These are phyloP conservation scores for Saccharomycopsis selenospora DNA, from an alignment of 805 yeast species.

Conservation along the genomic window DNA sequence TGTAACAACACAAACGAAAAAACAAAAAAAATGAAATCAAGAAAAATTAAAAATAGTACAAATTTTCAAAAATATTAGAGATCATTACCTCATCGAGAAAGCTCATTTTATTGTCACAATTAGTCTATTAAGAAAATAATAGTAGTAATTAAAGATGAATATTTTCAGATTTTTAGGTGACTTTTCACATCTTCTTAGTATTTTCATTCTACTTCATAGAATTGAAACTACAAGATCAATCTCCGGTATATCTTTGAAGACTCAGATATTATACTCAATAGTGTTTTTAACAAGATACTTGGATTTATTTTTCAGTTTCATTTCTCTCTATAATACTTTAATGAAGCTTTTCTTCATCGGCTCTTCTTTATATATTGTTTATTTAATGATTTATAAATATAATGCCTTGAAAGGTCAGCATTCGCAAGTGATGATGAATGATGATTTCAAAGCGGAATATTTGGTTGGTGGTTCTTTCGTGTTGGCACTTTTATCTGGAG, in stretches of 20 bases:
- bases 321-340: constrained; percentile 65
- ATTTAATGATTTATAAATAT: constrained; percentile 58
- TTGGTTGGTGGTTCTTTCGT: constrained; percentile 56
- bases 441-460: constrained; percentile 69
- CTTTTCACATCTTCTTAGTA: constrained; percentile 73
- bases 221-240: constrained; percentile 59
- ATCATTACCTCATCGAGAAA: too few relatives aligned
- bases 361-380: constrained; percentile 68
- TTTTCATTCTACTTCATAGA: constrained; percentile 64
- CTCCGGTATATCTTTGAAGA: constrained; percentile 81
- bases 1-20: constrained; percentile 1
- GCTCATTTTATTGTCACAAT: too few relatives aligned
- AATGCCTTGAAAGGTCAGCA: constrained; percentile 33
- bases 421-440: constrained; percentile 50
- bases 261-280: constrained; percentile 70
- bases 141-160: too few relatives aligned
- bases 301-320: constrained; percentile 49
- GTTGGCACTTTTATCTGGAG: constrained; percentile 56
- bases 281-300: constrained; percentile 72
- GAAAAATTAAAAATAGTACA: not conserved
- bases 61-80: too few relatives aligned
- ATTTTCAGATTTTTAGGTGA: constrained; percentile 55
- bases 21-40: not conserved
- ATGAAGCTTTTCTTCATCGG: constrained; percentile 79
- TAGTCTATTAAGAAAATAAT: too few relatives aligned